Conservation (phyloP, 2,329 filamentous ascomycete genomes). For the Aspergillus chevalieri region DNA sequence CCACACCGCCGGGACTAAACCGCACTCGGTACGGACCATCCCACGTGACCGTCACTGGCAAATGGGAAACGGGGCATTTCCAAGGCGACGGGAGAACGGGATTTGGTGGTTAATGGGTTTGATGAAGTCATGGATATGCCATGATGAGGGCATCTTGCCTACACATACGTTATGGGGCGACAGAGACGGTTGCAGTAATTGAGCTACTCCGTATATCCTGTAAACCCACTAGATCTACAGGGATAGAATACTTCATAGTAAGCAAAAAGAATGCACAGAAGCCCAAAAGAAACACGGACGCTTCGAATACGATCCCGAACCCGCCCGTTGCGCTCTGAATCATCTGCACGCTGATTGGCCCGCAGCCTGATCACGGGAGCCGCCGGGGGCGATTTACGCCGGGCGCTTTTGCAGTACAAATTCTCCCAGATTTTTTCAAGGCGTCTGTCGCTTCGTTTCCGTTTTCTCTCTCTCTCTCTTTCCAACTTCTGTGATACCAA, state of each 20-base stretch:
- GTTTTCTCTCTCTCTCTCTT: constrained; percentile 10
- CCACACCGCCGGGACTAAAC: neutral
- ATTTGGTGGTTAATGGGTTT: neutral
- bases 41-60: neutral
- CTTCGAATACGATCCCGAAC: constrained; percentile 19
- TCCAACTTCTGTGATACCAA: constrained; percentile 18
- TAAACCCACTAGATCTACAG: too few relatives aligned
- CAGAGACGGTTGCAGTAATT: too few relatives aligned
- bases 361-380: constrained; percentile 27
- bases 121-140: neutral
- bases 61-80: neutral
- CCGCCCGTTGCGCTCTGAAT: constrained; percentile 30
- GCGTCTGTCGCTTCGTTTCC: too few relatives aligned
- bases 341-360: constrained; percentile 31
- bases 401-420: constrained; percentile 25
- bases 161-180: too few relatives aligned
- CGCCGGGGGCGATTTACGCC: constrained; percentile 20
- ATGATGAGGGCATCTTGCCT: constrained; percentile 1
- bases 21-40: neutral
- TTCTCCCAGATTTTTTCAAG: constrained; percentile 25
- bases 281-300: constrained; percentile 5
- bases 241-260: neutral
- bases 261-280: constrained; percentile 2
- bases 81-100: neutral
- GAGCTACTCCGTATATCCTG: too few relatives aligned